A percentile compares a stretch with the other conserved stretches of the same genome.
Conservation (phyloP, 202 grass and related monocot species). For the Dendrocalamus latiflorus region DNA sequence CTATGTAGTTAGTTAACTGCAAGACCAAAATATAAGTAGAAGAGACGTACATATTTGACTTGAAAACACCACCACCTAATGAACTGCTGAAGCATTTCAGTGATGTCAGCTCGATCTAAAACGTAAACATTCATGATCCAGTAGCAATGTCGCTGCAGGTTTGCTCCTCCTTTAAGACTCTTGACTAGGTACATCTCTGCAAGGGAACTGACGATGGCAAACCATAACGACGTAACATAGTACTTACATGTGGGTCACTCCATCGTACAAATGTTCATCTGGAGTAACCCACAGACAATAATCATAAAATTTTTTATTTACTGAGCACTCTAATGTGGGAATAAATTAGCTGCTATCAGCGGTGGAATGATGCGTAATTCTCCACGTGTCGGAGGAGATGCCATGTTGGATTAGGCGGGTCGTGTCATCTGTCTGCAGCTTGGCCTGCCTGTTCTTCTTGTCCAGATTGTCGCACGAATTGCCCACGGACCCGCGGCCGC, state of each 20-base stretch:
- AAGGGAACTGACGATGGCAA: constrained; percentile 30
- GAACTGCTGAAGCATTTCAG: no score
- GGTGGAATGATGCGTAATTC: constrained; percentile 3
- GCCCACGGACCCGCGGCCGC: constrained; percentile 65
- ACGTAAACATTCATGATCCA: no score
- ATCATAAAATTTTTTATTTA: constrained; percentile 16
- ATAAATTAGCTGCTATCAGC: constrained; percentile 16
- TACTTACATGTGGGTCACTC: not conserved
- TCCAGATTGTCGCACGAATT: constrained; percentile 64
- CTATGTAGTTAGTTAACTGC: no score
- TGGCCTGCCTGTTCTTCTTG: constrained; percentile 24
- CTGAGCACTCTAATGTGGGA: constrained; percentile 12
- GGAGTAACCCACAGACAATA: constrained; percentile 6
- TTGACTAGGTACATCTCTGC: not conserved
- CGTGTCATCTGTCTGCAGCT: constrained; percentile 34
- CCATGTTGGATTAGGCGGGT: not conserved
- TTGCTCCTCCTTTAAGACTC: constrained; percentile 13
- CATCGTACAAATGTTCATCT: constrained; percentile 9
- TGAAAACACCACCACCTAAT: no score
- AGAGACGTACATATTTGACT: no score
- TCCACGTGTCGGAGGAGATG: not conserved
- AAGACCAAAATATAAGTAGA: no score
- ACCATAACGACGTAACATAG: not conserved
- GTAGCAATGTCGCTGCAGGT: no score
- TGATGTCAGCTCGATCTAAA: no score